Evolutionary conservation across 2,329 filamentous ascomycete genomes (phyloP).

Genomic region (Neonectria magnoliae): DNA sequence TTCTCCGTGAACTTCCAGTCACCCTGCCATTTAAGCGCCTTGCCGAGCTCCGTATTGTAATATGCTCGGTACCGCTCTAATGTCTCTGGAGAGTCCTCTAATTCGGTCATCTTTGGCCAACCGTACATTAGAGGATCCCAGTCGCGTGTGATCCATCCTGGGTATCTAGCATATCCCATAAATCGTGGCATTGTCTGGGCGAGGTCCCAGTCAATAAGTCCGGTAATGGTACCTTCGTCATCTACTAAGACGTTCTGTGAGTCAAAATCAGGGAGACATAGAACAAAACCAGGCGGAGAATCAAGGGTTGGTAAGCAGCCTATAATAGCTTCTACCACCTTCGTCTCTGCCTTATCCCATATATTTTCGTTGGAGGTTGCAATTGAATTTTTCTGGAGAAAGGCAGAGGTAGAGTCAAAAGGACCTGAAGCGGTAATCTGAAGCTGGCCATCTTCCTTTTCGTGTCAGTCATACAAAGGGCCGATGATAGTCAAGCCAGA

Average conservation of each 20-base stretch:
- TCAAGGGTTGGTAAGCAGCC: slow-evolving; percentile 5
- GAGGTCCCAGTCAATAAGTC: slow-evolving; percentile 29
- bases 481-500: slow-evolving; percentile 9
- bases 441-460: slow-evolving; percentile 8
- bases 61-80: slow-evolving; percentile 2
- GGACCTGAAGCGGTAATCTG: slow-evolving; percentile 15
- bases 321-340: slow-evolving; percentile 13
- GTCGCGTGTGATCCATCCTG: slow-evolving; percentile 26
- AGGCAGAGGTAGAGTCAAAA: slow-evolving; percentile 18
- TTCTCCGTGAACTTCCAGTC: slow-evolving; percentile 20
- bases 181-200: slow-evolving; percentile 18
- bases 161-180: slow-evolving; percentile 21
- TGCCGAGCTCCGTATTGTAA: slow-evolving; percentile 15
- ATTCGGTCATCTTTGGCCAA: slow-evolving; percentile 19
- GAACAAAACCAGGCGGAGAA: slow-evolving; percentile 23
- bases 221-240: slow-evolving; percentile 19
- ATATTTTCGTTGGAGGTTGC: background rate
- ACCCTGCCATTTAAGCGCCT: slow-evolving; percentile 9
- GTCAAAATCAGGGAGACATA: slow-evolving; percentile 32
- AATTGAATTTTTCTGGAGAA: slow-evolving; percentile 3
- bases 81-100: slow-evolving; percentile 24
- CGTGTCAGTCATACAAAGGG: slow-evolving; percentile 8
- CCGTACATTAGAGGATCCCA: slow-evolving; percentile 32
- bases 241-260: slow-evolving; percentile 30
- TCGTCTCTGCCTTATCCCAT: slow-evolving; percentile 8